A percentile compares a stretch with the other conserved stretches of the same genome.
phyloP scores from a whole-genome alignment of 768 basidiomycete species.

The Crassisporium funariophilum region DNA sequence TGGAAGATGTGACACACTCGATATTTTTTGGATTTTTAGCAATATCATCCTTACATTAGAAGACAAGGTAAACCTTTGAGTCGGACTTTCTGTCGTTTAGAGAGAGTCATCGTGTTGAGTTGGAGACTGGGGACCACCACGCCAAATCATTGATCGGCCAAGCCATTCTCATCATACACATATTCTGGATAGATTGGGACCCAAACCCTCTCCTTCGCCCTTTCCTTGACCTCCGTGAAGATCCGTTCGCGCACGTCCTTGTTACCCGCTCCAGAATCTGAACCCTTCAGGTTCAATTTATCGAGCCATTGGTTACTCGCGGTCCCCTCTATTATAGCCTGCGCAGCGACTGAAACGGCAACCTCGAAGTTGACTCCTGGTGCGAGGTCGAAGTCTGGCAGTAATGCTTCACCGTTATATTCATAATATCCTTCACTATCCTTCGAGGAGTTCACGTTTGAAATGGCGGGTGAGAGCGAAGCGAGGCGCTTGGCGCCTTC shows the following conservation, averaged over 20 bases:
- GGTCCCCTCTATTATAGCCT: slow-evolving; percentile 73
- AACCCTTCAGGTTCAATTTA: slow-evolving; percentile 3
- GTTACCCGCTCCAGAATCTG: too few species aligned
- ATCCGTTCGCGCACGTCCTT: slow-evolving; percentile 11
- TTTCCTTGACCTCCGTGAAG: slow-evolving; percentile 55
- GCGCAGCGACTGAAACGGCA: slow-evolving; percentile 79
- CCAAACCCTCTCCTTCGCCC: slow-evolving; percentile 59
- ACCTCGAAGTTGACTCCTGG: slow-evolving; percentile 77
- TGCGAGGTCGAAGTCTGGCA: slow-evolving; percentile 78
- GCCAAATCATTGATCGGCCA: slow-evolving; percentile 2
- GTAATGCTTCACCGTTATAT: slow-evolving; percentile 68
- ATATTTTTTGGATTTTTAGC: too few species aligned
- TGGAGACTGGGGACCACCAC: too few species aligned
- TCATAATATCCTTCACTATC: slow-evolving; percentile 32
- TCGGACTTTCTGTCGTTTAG: too few species aligned
- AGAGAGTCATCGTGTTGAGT: too few species aligned
- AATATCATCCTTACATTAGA: too few species aligned
- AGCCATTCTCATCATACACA: slow-evolving; percentile 59
- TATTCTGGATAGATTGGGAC: slow-evolving; percentile 65
- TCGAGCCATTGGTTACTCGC: slow-evolving; percentile 56
- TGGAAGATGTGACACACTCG: too few species aligned
- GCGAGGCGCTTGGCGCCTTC: slow-evolving; percentile 78
- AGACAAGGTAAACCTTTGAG: too few species aligned
- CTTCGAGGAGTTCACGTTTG: slow-evolving; percentile 18
- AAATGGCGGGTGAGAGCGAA: slow-evolving; percentile 64